phyloP scores from a whole-genome alignment of 805 yeast genomes.

The Schizosaccharomyces japonicus region DNA sequence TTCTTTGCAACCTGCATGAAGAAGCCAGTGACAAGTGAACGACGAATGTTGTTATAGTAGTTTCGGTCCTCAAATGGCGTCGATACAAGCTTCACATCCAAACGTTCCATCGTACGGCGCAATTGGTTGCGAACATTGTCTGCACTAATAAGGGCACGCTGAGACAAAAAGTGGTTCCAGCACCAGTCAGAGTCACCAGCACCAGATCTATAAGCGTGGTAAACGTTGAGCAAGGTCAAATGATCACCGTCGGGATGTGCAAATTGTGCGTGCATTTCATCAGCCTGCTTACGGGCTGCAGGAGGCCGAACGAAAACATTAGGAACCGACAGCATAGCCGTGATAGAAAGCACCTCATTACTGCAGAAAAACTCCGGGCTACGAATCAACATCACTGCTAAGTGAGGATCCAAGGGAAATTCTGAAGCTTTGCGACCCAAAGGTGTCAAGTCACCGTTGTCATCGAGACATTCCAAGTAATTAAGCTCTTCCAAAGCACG shows the following conservation, averaged over 20 bases:
- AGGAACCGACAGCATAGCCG: conserved; percentile 79
- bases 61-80: conserved; percentile 39
- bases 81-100: conserved; percentile 48
- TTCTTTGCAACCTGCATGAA: conserved; percentile 97
- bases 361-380: conserved; percentile 71
- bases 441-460: conserved; percentile 74
- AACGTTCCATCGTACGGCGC: conserved; percentile 55
- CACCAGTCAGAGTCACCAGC: conserved; percentile 45
- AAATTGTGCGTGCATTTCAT: conserved; percentile 65
- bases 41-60: conserved; percentile 44
- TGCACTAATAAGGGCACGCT: conserved; percentile 68
- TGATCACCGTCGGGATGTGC: conserved; percentile 94
- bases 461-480: conserved; percentile 69
- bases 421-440: conserved; percentile 75
- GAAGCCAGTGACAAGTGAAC: conserved; percentile 76
- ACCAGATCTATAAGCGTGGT: conserved; percentile 41
- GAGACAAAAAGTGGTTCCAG: conserved; percentile 64
- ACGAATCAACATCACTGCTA: conserved; percentile 78
- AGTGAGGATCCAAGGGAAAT: conserved; percentile 87
- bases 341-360: conserved; percentile 67
- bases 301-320: conserved; percentile 86
- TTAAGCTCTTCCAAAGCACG: conserved; percentile 88
- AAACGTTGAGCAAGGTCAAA: conserved; percentile 69
- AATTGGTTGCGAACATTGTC: conserved; percentile 68
- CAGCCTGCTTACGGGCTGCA: conserved; percentile 67